These are phyloP conservation scores for Thermomyces lanuginosus DNA, from an alignment of 2,329 filamentous ascomycete genomes.

Conservation along the genomic window DNA sequence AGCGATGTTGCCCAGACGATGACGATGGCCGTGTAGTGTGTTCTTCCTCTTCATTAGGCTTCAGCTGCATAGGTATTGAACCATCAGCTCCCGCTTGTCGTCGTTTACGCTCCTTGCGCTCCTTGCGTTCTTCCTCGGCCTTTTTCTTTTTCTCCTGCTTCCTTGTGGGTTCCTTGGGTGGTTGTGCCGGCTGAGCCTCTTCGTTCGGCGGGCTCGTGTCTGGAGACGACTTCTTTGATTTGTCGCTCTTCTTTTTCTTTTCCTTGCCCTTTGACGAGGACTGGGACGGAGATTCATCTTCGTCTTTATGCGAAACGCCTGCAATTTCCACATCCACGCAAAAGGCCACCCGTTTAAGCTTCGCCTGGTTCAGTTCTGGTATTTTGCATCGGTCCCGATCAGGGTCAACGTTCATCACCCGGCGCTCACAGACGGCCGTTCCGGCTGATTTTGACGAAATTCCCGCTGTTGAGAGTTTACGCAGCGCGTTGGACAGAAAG, in stretches of 20 bases:
- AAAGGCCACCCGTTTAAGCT: constrained; percentile 77
- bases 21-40: constrained; percentile 31
- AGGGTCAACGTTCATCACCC: constrained; percentile 69
- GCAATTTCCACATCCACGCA: constrained; percentile 97
- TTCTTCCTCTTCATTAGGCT: constrained; percentile 47
- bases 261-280: constrained; percentile 38
- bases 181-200: constrained; percentile 5
- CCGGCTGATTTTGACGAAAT: constrained; percentile 46
- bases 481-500: constrained; percentile 65
- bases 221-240: constrained; percentile 10
- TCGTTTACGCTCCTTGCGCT: constrained; percentile 76
- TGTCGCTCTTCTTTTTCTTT: constrained; percentile 55
- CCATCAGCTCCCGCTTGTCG: constrained; percentile 78
- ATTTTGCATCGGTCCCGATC: constrained; percentile 65
- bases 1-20: constrained; percentile 19
- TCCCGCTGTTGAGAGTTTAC: too few species aligned
- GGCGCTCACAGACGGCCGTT: constrained; percentile 57
- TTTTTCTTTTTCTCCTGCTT: constrained; percentile 96
- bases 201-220: constrained; percentile 9
- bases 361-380: constrained; percentile 60
- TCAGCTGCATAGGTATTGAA: constrained; percentile 66
- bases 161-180: constrained; percentile 35
- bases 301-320: constrained; percentile 65
- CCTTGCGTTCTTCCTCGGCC: constrained; percentile 82
- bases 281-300: constrained; percentile 24